A percentile compares a stretch with the other conserved stretches of the same genome.
These are phyloP conservation scores for Mortierella sp. DNA, from an alignment of 371 early-diverging fungal genomes.

Conservation along the genomic window DNA sequence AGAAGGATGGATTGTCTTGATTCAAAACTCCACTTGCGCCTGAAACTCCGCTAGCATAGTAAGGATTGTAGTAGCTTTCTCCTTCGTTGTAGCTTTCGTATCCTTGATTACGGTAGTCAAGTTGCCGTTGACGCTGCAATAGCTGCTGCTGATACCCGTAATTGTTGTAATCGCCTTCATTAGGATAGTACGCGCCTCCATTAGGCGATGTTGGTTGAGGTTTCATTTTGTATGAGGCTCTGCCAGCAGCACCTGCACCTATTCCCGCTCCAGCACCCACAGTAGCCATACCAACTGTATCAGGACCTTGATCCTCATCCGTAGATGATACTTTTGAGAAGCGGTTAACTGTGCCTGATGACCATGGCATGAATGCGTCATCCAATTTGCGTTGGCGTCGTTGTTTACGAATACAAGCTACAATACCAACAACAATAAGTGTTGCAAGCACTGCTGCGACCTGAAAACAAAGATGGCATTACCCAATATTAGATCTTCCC, in stretches of 20 bases:
- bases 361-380: constrained; percentile 34
- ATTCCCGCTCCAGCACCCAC: constrained; percentile 10
- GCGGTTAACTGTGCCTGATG: neutral
- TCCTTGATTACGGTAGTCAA: constrained; percentile 17
- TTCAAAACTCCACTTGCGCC: neutral
- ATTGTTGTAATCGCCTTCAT: constrained; percentile 25
- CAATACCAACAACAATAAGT: constrained; percentile 19
- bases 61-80: constrained; percentile 41
- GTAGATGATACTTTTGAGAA: constrained; percentile 37
- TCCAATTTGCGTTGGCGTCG: constrained; percentile 28
- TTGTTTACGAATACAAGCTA: constrained; percentile 23
- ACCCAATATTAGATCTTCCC: no score
- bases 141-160: constrained; percentile 27
- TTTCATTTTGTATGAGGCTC: constrained; percentile 6
- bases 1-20: constrained; percentile 27
- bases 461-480: neutral
- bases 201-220: constrained; percentile 21
- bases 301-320: constrained; percentile 12
- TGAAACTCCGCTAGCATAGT: constrained; percentile 24
- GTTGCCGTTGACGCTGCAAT: constrained; percentile 11
- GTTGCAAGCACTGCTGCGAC: constrained; percentile 28
- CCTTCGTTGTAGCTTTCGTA: constrained; percentile 22
- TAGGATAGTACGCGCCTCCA: constrained; percentile 12
- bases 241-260: neutral
- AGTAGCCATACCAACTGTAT: neutral